A percentile compares a stretch with the other conserved stretches of the same genome.
phyloP scores from a whole-genome alignment of 2,329 filamentous ascomycete genomes.

The Aspergillus vadensis region DNA sequence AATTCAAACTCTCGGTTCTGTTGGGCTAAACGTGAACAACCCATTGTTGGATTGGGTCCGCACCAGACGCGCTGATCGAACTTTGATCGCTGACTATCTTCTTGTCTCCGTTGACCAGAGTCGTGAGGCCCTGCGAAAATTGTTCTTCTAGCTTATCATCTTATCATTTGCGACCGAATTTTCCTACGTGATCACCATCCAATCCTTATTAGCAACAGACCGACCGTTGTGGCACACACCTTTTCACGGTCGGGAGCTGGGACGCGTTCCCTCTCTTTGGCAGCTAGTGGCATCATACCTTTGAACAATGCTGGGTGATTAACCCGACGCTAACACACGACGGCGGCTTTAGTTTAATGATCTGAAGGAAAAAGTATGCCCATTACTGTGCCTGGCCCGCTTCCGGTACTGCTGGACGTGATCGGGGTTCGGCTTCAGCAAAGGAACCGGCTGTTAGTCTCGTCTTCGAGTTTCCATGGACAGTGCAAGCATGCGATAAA shows the following conservation, averaged over 20 bases:
- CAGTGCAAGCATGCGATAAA: not conserved
- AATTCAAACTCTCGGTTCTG: no score
- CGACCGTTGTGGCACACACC: conserved; percentile 53
- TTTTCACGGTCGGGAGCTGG: conserved; percentile 48
- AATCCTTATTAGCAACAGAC: conserved; percentile 44
- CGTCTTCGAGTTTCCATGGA: not conserved
- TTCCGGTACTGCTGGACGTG: conserved; percentile 27
- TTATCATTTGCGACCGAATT: not conserved
- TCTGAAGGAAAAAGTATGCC: conserved; percentile 33
- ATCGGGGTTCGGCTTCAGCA: conserved; percentile 15
- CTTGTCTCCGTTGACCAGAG: conserved; percentile 50
- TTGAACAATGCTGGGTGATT: not conserved
- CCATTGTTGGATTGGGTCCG: no score
- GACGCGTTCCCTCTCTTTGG: conserved; percentile 38
- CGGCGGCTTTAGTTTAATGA: conserved; percentile 29
- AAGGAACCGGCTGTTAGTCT: conserved; percentile 7
- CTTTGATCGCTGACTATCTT: conserved; percentile 53
- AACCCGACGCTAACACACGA: not conserved
- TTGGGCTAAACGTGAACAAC: no score
- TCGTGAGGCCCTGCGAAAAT: conserved; percentile 36
- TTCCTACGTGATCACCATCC: no score
- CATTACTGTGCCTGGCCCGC: conserved; percentile 32
- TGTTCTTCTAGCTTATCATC: not conserved
- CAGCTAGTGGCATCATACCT: conserved; percentile 2
- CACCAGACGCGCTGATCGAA: conserved; percentile 40